Evolutionary conservation across 306 rosid genomes (phyloP), one percentile per base, ranked within the genome.

Genomic region (Vigna reflexopilosa): DNA sequence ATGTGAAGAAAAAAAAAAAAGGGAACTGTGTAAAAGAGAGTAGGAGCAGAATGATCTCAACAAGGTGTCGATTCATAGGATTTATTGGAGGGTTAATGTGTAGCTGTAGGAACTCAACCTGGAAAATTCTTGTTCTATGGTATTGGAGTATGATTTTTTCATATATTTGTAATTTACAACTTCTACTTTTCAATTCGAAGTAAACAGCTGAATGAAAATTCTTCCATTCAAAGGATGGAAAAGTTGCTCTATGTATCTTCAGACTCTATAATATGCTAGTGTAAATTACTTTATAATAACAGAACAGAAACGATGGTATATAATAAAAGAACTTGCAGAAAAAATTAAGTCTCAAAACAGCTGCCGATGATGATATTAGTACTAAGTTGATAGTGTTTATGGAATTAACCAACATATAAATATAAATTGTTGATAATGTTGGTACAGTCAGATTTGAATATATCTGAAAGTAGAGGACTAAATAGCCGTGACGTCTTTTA

Each of bases 71-170:
- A 73, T 80, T 34, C 67, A 6, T 55, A 42, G 68, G 34, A 26
- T 26, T 22, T 77, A 51, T 64, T 72, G 42, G 56, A 14, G 70
- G 75, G 83, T 67, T 66, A 16, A 52, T 73, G 67, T 62, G 70
- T 73, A 76, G 70, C 61, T 38, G 73, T 62, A 67, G 45, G 65
- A 73, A 36, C 30, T 59, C 58, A 6, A 7, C 11, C 19, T 54
- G 84, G 48, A 76, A 82, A 63, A 80, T 81, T 86, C 82, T 80
- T 83, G 77, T 70, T 50, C 44, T 67, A 49, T 55, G 49, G 16
- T 63, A 34, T 63, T 82, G 75, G 56, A 45, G 70, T 72, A 59
- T 44, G 62, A 81, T 79, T 84, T 84, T 84, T 87, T 44, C 54
- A 78, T 73, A 54, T 67, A 48, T 75, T 78, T 83, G 87, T 83